phyloP scores from a whole-genome alignment of 129 eudicot species.

The Apium graveolens region DNA sequence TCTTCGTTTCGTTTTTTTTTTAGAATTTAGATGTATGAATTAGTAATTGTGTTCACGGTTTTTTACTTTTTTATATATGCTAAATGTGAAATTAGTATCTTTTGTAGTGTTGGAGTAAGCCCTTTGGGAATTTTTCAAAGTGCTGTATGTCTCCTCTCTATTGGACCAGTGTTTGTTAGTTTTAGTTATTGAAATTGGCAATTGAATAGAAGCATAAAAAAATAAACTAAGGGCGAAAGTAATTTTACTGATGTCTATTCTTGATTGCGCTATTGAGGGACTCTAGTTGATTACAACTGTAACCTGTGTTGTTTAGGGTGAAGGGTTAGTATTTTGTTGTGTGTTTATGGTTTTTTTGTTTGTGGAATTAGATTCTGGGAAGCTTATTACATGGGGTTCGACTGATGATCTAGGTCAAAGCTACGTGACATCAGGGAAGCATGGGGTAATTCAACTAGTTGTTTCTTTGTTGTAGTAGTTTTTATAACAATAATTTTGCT shows the following conservation, averaged over 20 bases:
- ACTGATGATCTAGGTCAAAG: conserved; percentile 97
- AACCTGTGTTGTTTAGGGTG: neutral
- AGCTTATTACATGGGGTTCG: conserved; percentile 97
- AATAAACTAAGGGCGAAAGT: neutral
- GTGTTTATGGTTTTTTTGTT: neutral
- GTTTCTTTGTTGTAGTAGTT: conserved; percentile 1
- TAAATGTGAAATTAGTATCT: too few relatives aligned
- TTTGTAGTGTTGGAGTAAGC: too few relatives aligned
- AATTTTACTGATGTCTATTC: neutral
- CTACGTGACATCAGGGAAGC: conserved; percentile 95
- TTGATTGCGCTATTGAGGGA: neutral
- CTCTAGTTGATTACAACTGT: neutral
- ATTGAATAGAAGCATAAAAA: neutral
- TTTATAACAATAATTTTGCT: neutral
- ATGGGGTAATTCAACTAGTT: conserved; percentile 60
- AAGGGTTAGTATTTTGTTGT: neutral
- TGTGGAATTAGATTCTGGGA: conserved; percentile 56
- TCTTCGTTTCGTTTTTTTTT: too few relatives aligned
- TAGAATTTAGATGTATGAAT: too few relatives aligned
- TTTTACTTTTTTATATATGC: too few relatives aligned
- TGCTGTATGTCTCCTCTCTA: too few relatives aligned
- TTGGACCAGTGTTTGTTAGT: neutral
- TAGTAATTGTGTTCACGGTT: too few relatives aligned
- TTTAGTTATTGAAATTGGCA: neutral
- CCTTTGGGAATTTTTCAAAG: too few relatives aligned